These are phyloP conservation scores for Peronospora destructor DNA, from an alignment of 352 stramenopile genomes.

Conservation along the genomic window DNA sequence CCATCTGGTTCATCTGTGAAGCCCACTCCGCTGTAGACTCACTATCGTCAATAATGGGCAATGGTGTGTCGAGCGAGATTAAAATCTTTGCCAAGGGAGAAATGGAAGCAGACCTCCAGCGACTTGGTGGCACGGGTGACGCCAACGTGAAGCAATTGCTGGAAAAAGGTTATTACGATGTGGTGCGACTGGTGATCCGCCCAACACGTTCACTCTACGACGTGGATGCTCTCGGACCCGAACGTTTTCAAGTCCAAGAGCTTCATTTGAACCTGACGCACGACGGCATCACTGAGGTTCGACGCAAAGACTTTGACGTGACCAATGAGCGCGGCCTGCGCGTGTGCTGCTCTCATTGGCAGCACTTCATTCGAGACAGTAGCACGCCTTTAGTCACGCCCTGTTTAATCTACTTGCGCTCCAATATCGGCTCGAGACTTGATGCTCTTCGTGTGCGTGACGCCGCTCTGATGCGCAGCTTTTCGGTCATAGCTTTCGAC, in stretches of 20 bases:
- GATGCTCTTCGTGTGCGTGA: constrained; percentile 65
- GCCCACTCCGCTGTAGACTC: too few relatives aligned
- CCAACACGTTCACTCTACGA: constrained; percentile 55
- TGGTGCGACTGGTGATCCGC: constrained; percentile 70
- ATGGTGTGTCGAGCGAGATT: constrained; percentile 65
- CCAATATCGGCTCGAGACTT: constrained; percentile 71
- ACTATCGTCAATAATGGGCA: constrained; percentile 42
- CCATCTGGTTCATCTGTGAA: not conserved
- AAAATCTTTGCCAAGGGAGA: constrained; percentile 79
- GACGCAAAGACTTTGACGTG: constrained; percentile 54
- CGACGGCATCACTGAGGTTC: constrained; percentile 20
- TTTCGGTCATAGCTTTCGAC: constrained; percentile 80
- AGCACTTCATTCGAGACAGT: constrained; percentile 34
- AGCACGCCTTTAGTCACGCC: constrained; percentile 18
- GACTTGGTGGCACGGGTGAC: constrained; percentile 51
- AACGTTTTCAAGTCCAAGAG: constrained; percentile 37
- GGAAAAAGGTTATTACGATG: constrained; percentile 64
- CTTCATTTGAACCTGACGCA: constrained; percentile 16
- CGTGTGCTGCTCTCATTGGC: constrained; percentile 71
- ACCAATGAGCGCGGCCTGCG: constrained; percentile 63
- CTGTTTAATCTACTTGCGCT: constrained; percentile 78
- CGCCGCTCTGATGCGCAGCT: constrained; percentile 50
- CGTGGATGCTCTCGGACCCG: constrained; percentile 39
- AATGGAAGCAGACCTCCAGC: constrained; percentile 64
- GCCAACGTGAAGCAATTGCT: constrained; percentile 70